A percentile compares a stretch with the other conserved stretches of the same genome.
Evolutionary conservation across 2,329 filamentous ascomycete species (phyloP).

Genomic region (Rhytidhysteron rufulum): DNA sequence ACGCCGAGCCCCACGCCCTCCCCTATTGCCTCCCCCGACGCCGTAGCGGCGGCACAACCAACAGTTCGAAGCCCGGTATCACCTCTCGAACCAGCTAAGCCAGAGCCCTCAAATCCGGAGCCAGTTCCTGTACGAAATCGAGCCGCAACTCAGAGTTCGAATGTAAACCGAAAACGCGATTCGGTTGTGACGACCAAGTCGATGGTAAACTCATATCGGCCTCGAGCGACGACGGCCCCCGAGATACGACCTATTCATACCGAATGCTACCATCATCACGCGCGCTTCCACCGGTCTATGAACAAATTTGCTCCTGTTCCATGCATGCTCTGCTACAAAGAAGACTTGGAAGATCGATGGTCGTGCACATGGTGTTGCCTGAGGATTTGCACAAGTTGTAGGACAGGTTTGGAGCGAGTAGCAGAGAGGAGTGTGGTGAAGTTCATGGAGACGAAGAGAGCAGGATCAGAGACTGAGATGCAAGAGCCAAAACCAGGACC

Average conservation of each 20-base stretch:
- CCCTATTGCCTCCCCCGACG: slow-evolving; percentile 6
- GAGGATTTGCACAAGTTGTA: slow-evolving; percentile 28
- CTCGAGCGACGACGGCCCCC: slow-evolving; percentile 16
- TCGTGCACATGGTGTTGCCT: slow-evolving; percentile 36
- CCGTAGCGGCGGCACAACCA: too few relatives aligned
- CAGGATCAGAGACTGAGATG: too few relatives aligned
- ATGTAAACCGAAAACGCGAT: too few relatives aligned
- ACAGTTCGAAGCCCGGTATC: too few relatives aligned
- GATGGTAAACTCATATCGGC: slow-evolving; percentile 12
- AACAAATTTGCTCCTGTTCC: slow-evolving; percentile 30
- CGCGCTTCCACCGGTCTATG: slow-evolving; percentile 21
- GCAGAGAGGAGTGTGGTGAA: slow-evolving; percentile 16
- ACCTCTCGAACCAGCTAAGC: too few relatives aligned
- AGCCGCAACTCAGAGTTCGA: too few relatives aligned
- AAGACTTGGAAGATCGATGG: slow-evolving; percentile 23
- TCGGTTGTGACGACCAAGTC: too few relatives aligned
- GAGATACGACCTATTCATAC: slow-evolving; percentile 24
- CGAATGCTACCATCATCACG: slow-evolving; percentile 30
- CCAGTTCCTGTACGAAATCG: too few relatives aligned
- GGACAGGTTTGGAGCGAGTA: slow-evolving; percentile 17
- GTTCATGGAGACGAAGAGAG: slow-evolving; percentile 14
- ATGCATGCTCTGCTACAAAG: slow-evolving; percentile 32
- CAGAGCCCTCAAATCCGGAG: too few relatives aligned
- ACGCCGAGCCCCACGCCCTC: slow-evolving; percentile 3
- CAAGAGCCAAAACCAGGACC: too few relatives aligned